Base-by-base conservation (phyloP, 805 yeast genomes). In the Candida lessepsii region DNA sequence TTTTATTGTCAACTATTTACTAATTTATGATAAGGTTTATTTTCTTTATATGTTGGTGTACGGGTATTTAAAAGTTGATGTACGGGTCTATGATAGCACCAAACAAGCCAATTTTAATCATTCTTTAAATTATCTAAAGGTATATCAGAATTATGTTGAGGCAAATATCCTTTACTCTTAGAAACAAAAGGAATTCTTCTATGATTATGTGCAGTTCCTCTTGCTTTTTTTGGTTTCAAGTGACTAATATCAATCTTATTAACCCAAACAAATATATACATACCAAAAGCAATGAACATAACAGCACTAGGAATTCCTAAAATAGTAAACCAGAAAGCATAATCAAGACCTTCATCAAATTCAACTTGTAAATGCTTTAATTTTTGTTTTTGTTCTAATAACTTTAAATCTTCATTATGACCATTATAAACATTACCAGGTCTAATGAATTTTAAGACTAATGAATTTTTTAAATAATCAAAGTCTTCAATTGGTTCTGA, bases 251-350 rank as follows among this genome's bases (percentile, higher is more conserved):
- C 80, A 24, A 70, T 65, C 42, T 67, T 73, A 52, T 82, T 85
- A 37, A 75, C 41, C 51, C 65, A 68, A 9, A 83, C 69, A 58
- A 85, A 83, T 44, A 80, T 47, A 56, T 83, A 85, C 83, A 84
- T 81, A 23, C 71, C 66, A 29, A 82, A 63, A 9, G 77, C 80
- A 9, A 81, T 75, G 20, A 85, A 44, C 11, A 77, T 59, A 14
- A 83, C 89, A 32, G 73, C 70, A 1, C 84, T 73, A 13, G 95
- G 95, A 57, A 84, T 75, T 8, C 83, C 67, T 63, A 83, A 61
- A 47, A 83, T 79, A 40, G 83, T 71, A 51, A 81, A 78, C 56
- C 83, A 78, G 62, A 74, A 73, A 37, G 78, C 76, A 44, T 71
- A 68, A 42, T 76, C 76, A 44, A 77, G 64, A 43, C 63, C 79